Evolutionary conservation across 805 yeast genomes (phyloP).

Genomic region (Clavispora carvajalis): DNA sequence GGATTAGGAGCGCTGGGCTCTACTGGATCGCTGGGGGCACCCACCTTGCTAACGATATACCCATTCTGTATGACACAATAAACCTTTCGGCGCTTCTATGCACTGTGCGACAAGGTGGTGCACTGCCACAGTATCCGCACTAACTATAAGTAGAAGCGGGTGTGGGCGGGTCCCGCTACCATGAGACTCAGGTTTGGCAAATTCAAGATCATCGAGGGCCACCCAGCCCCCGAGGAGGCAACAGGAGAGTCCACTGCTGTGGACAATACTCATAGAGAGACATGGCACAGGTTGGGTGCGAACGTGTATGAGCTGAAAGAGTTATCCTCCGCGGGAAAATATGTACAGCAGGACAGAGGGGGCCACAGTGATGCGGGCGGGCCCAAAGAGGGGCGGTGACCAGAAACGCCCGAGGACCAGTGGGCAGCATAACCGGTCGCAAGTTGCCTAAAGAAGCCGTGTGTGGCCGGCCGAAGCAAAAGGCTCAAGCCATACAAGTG

Average conservation of each 20-base stretch:
- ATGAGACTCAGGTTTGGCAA: conserved; percentile 37
- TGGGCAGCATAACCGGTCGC: too few species aligned
- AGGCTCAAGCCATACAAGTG: too few species aligned
- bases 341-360: too few species aligned
- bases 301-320: too few species aligned
- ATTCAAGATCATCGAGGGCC: conserved; percentile 24
- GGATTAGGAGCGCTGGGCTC: background rate
- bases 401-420: too few species aligned
- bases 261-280: too few species aligned
- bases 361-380: too few species aligned
- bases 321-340: too few species aligned
- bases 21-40: background rate
- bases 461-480: too few species aligned
- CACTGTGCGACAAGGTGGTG: background rate
- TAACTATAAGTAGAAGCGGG: background rate
- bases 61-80: background rate
- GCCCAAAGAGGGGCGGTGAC: too few species aligned
- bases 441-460: too few species aligned
- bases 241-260: conserved; percentile 25
- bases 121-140: background rate
- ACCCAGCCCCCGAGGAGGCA: conserved; percentile 26
- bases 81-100: background rate
- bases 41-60: background rate
- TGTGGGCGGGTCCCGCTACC: background rate
- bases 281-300: too few species aligned